These are phyloP conservation scores for Mallotus repandus DNA, from an alignment of 441 rosid species.

Conservation along the genomic window DNA sequence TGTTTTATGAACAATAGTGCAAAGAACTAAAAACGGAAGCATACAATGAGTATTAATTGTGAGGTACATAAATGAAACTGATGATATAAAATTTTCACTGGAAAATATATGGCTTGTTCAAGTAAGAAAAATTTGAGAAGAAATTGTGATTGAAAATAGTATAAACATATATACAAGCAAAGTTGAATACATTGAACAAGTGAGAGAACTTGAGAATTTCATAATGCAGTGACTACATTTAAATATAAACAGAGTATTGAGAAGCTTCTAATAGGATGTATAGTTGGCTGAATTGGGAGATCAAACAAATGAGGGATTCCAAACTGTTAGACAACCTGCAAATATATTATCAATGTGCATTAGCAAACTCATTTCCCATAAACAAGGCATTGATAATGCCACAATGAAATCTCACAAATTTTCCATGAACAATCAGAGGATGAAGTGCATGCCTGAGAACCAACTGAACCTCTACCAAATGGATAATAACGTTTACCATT, in stretches of 20 bases:
- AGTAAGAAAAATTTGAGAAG: background rate
- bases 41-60: background rate
- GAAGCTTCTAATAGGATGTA: conserved; percentile 33
- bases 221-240: background rate
- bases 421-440: background rate
- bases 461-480: conserved; percentile 97
- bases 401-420: background rate
- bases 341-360: conserved; percentile 14
- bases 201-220: background rate
- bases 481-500: conserved; percentile 97
- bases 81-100: conserved; percentile 7
- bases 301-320: conserved; percentile 98
- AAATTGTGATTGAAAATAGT: background rate
- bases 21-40: background rate
- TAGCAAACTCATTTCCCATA: conserved; percentile 20
- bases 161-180: background rate
- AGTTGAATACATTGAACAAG: background rate
- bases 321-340: conserved; percentile 91
- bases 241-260: conserved; percentile 13
- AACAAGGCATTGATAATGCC: background rate
- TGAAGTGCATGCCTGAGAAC: conserved; percentile 66
- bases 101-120: background rate
- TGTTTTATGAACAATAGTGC: background rate
- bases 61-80: background rate
- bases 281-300: conserved; percentile 91